phyloP scores from a whole-genome alignment of 139 green algal genomes.

The Chlorella ohadii region DNA sequence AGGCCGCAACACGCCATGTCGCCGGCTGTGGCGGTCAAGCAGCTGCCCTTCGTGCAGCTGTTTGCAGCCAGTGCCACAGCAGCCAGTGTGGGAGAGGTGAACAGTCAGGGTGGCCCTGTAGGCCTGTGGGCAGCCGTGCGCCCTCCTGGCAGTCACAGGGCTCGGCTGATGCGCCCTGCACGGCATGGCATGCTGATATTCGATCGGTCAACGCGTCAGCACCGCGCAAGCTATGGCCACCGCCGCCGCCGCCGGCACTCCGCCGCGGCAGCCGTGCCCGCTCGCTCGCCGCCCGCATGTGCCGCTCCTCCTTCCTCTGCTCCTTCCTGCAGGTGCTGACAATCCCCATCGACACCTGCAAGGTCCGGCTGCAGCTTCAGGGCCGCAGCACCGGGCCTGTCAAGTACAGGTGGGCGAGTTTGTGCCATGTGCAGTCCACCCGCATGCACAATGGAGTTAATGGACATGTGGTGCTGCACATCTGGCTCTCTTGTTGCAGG shows the following conservation, averaged over 20 bases:
- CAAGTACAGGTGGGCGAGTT: slow-evolving; percentile 55
- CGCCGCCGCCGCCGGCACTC: too few relatives aligned
- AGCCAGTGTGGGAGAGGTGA: not conserved
- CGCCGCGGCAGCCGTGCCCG: too few relatives aligned
- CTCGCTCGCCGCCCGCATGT: too few relatives aligned
- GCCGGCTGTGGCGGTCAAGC: not conserved
- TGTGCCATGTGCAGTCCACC: not conserved
- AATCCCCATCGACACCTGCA: slow-evolving; percentile 93
- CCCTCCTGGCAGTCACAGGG: too few relatives aligned
- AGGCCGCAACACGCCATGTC: not conserved
- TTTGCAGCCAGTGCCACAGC: not conserved
- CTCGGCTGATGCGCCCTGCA: too few relatives aligned
- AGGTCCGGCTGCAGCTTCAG: slow-evolving; percentile 94
- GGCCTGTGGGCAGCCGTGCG: too few relatives aligned
- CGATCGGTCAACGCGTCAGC: too few relatives aligned
- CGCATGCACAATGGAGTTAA: too few relatives aligned
- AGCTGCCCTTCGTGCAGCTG: not conserved
- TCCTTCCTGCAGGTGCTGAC: slow-evolving; percentile 50
- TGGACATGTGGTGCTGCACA: too few relatives aligned
- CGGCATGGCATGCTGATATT: too few relatives aligned
- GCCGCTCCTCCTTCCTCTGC: too few relatives aligned
- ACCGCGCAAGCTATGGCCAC: too few relatives aligned
- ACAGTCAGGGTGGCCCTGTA: not conserved
- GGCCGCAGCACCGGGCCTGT: slow-evolving; percentile 14
- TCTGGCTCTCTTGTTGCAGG: not conserved